Evolutionary conservation across 108 stramenopile genomes (phyloP), one percentile per base, ranked within the genome.

Genomic region (Chaetoceros tenuissimus): DNA sequence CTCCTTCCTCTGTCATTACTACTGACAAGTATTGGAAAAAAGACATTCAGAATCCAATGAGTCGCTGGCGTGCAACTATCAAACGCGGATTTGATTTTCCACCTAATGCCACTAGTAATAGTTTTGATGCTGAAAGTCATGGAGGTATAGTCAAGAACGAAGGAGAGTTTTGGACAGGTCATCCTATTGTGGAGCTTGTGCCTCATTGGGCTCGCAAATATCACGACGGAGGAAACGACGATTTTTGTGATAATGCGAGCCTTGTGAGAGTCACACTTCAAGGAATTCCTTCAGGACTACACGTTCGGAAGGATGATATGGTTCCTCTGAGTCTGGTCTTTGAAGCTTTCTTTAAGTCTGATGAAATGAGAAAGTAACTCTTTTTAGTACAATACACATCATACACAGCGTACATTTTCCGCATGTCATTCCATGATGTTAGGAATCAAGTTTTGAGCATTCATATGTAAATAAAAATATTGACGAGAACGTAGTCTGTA

Each of bases 291-390:
- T 40, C 34, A 10, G 34, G 5, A 13, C 13, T 40, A 5, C 34
- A 13, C 13, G 34, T 40, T 5, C 5, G 34, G 34, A 40, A 40
- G 34, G 34, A 40, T 13, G 34, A 40, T 10, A 40, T 40, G 34
- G 13, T 40, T 40, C 50, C 69, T 0, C 51, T 70, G 8, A 70
- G 56, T 3, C 34, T 70, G 0, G 62, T 63, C 3, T 70, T 70
- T 59, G 69, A 70, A 25, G 69, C 69, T 24, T 59, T 61, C 46
- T 59, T 63, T 28, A 40, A 13, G 5, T 40, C 34, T 40, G 34
- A 40, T n/a, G n/a, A n/a, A n/a, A n/a, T n/a, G n/a, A n/a, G n/a
- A n/a, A n/a, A n/a, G n/a, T n/a, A n/a, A n/a, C n/a, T n/a, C n/a
- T n/a, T n/a, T n/a, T n/a, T n/a, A n/a, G n/a, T n/a, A n/a, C n/a